phyloP scores from a whole-genome alignment of 768 basidiomycete species.

The Lentinula lateritia region DNA sequence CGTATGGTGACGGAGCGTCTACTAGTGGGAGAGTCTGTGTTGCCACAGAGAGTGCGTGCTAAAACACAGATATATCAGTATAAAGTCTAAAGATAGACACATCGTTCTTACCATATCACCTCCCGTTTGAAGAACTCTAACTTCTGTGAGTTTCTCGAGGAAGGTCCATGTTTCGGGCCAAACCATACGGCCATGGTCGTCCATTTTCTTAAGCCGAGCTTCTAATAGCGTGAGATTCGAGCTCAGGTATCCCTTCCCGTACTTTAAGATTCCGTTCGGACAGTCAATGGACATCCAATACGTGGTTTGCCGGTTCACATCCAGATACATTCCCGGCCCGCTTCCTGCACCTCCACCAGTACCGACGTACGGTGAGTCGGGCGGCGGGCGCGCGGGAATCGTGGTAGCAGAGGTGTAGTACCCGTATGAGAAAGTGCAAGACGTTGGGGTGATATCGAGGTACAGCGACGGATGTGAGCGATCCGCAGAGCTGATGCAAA shows the following conservation, averaged over 20 bases:
- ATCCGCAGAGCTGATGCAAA: neutral
- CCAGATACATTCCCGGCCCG: neutral
- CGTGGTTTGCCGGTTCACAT: neutral
- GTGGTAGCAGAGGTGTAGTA: neutral
- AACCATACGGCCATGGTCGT: neutral
- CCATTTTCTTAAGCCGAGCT: neutral
- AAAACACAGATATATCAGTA: neutral
- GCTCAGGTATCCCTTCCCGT: neutral
- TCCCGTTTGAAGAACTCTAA: neutral
- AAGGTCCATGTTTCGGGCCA: neutral
- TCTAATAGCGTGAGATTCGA: neutral
- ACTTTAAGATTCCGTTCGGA: neutral
- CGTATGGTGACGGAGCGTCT: constrained; percentile 10
- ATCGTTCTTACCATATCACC: neutral
- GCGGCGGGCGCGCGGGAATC: neutral
- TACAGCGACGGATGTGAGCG: neutral
- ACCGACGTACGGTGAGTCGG: neutral
- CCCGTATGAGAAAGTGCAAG: neutral
- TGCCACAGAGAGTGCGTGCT: neutral
- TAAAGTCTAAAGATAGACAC: neutral
- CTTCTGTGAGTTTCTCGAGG: neutral
- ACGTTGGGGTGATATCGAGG: neutral
- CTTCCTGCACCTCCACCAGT: neutral
- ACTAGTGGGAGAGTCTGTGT: constrained; percentile 9
- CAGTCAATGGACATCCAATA: constrained; percentile 4